These are phyloP conservation scores for Tolypocladium capitatum DNA, from an alignment of 2,329 filamentous ascomycete genomes.

Conservation along the genomic window DNA sequence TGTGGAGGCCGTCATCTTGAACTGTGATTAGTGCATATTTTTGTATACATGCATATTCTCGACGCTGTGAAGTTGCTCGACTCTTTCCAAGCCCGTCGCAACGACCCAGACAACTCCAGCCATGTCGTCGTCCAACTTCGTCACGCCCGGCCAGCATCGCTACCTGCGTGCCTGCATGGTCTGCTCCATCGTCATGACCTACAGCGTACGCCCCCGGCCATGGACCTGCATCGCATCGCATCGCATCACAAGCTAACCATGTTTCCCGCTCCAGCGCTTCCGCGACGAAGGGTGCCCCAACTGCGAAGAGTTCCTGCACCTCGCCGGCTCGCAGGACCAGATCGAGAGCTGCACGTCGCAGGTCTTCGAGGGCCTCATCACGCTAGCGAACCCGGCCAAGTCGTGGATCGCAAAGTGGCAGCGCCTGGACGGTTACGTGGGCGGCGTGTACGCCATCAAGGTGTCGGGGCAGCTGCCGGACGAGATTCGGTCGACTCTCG, in stretches of 20 bases:
- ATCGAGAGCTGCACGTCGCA: constrained; percentile 90
- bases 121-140: constrained; percentile 37
- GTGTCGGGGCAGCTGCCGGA: constrained; percentile 70
- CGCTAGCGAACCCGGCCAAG: constrained; percentile 64
- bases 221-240: neutral
- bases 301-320: constrained; percentile 84
- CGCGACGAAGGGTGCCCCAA: constrained; percentile 82
- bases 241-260: neutral
- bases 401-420: constrained; percentile 98
- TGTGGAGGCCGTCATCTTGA: neutral
- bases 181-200: constrained; percentile 85
- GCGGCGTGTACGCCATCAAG: constrained; percentile 87
- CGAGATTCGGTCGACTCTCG: constrained; percentile 45
- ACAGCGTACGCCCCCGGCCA: constrained; percentile 41
- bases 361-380: constrained; percentile 87
- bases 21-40: neutral
- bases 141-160: constrained; percentile 63
- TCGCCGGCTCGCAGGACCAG: constrained; percentile 63
- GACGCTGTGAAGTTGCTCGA: neutral
- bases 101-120: neutral
- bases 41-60: neutral
- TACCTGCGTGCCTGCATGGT: constrained; percentile 96
- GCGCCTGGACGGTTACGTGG: constrained; percentile 74
- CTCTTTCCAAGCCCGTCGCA: neutral
- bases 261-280: constrained; percentile 54